These are phyloP conservation scores for Saccharomycopsis schoenii DNA, from an alignment of 805 yeast species.

Conservation along the genomic window DNA sequence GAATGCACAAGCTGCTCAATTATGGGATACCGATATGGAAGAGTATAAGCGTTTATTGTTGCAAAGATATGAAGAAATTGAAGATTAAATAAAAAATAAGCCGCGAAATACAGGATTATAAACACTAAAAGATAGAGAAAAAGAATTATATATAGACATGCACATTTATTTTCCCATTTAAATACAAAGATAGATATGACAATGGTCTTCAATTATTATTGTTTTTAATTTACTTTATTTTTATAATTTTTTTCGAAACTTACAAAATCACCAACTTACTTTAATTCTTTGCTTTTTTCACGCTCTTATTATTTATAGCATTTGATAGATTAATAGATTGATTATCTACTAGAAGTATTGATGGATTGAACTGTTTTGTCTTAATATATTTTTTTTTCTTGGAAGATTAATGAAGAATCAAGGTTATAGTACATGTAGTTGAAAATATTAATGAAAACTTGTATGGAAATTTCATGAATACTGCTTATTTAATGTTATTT, in stretches of 20 bases:
- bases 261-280: background rate
- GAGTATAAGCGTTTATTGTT: constrained; percentile 26
- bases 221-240: background rate
- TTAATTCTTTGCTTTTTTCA: background rate
- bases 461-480: too few species aligned
- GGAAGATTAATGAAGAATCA: background rate
- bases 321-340: constrained; percentile 1
- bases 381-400: background rate
- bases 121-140: background rate
- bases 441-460: too few species aligned
- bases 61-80: constrained; percentile 18
- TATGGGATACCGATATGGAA: constrained; percentile 36
- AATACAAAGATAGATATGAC: background rate
- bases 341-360: background rate
- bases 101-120: background rate
- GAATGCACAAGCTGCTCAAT: constrained; percentile 47
- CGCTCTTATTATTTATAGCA: background rate
- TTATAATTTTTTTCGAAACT: background rate
- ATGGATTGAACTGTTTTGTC: background rate
- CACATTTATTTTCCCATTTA: background rate
- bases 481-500: too few species aligned
- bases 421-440: too few species aligned
- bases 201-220: background rate
- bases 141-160: too few species aligned
- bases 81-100: constrained; percentile 1